Base-by-base conservation (phyloP, 2,329 filamentous ascomycete genomes). In the Zarea fungicola region DNA sequence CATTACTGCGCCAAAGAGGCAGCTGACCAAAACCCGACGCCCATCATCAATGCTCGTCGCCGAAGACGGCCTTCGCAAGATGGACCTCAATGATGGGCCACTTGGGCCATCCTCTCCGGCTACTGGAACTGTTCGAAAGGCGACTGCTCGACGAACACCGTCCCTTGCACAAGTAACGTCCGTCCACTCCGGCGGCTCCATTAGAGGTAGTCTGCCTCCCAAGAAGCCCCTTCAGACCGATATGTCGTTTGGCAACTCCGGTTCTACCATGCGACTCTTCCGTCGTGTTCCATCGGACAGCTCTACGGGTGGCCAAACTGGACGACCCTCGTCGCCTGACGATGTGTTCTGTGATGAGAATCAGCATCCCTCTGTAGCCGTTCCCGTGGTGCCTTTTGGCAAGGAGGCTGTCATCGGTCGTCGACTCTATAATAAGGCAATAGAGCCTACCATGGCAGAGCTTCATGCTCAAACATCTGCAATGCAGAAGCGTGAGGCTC, bases 181-280 rank as follows among this genome's bases (percentile, higher is more conserved):
- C 3, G 58, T 62, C 37, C 62, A 60, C 16, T 55, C 37, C 11
- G 14, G 10, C 14, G 71, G 71, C 16, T 77, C 77, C 28, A 64
- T 74, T 50, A 61, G 69, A 54, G 55, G 66, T 28, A 63, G 71
- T 14, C 48, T 70, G 49, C 75, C 74, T 2, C 66, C 80, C 1
- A 90, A 89, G 66, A 84, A 88, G 55, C 91, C 92, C 0, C 76
- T 96, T 2, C 89, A 90, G 48, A 79, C 93, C 2, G 89, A 97
- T 60, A 84, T 95, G 74, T 95, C 86, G 6, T 97, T 95, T 68
- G 93, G 92, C 44, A 97, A 97, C 66, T 87, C 85, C 7, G 89
- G 88, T 2, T 96, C 92, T 1, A 96, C 91, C 14, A 89, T 95
- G 56, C 85, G 91, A 48, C 84, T 95, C 45, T 97, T 96, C 73